Evolutionary conservation across 1,139 yeast genomes (phyloP), one percentile per base, ranked within the genome.

Genomic region (Diutina scorzettiae): DNA sequence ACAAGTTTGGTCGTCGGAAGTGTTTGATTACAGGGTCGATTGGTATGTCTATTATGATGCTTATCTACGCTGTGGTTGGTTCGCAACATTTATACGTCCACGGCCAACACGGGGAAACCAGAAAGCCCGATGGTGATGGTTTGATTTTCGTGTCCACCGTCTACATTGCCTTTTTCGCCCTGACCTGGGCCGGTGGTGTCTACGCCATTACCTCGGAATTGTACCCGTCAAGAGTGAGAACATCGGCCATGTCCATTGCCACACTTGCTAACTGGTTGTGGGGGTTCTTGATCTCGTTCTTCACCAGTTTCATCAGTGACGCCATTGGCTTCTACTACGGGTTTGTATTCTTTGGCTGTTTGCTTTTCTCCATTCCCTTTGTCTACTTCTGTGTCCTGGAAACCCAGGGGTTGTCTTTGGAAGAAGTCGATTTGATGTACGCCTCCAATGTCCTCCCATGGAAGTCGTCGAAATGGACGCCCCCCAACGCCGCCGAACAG

Each of bases 101-200:
- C 49, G 81, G 66, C 20, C 43, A 41, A n/a, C 45, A 45, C 12
- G 43, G 45, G 21, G 43, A 45, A 43, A 60, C 66, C 40, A 49
- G 55, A 40, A 63, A 62, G 49, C 65, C 80, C 47, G 76, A 81
- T 43, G 91, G 91, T 59, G 66, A 78, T 59, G 84, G 81, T 47
- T 67, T 75, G 85, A 81, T 85, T 58, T 78, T 82, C 53, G 73
- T 85, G 52, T 77, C 89, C 25, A 81, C 91, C 60, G 58, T 82
- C 47, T 86, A 77, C 65, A 82, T 86, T 49, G 81, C 81, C 73
- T 79, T 76, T 67, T 85, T 84, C 57, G 91, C 95, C 30, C 72
- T 82, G 32, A 78, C 94, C 6, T 84, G 95, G 94, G 95, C 89
- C 48, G 91, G 94, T 53, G 76, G 80, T 55, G 80, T 80, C 39